phyloP scores from a whole-genome alignment of 164 flowering plant species.

The Saururus chinensis region DNA sequence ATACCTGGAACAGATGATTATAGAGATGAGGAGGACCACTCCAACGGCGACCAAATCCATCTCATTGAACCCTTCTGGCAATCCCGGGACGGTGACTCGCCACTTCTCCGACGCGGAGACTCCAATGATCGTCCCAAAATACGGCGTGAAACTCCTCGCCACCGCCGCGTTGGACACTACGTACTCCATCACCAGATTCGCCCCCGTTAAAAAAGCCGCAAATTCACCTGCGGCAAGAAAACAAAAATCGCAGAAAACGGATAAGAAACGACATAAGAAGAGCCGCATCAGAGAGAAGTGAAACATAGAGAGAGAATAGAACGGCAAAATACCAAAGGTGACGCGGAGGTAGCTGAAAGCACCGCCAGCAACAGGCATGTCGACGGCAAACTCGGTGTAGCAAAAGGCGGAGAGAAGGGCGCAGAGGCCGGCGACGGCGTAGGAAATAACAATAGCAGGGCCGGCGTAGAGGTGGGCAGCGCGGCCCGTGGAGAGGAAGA shows the following conservation, averaged over 20 bases:
- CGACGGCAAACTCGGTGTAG: constrained; percentile 92
- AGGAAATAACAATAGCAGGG: constrained; percentile 67
- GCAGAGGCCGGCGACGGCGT: constrained; percentile 79
- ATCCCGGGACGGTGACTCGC: constrained; percentile 30
- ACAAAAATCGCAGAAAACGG: background rate
- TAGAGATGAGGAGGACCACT: constrained; percentile 35
- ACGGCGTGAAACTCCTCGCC: constrained; percentile 57
- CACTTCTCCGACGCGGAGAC: constrained; percentile 27
- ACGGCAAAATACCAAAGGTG: constrained; percentile 57
- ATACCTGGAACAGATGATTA: constrained; percentile 63
- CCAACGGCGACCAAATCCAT: constrained; percentile 55
- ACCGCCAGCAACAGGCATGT: constrained; percentile 95
- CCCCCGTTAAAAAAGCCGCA: constrained; percentile 56
- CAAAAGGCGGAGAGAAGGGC: constrained; percentile 92
- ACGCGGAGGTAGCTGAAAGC: constrained; percentile 81
- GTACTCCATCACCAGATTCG: constrained; percentile 70
- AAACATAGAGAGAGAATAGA: background rate
- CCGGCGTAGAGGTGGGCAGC: constrained; percentile 50
- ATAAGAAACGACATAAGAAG: background rate
- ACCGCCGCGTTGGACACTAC: constrained; percentile 77
- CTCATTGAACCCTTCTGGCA: constrained; percentile 50
- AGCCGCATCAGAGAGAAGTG: background rate
- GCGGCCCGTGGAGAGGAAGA: constrained; percentile 66
- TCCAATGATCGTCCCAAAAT: constrained; percentile 44
- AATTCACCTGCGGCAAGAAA: constrained; percentile 46